phyloP scores from a whole-genome alignment of 2,329 filamentous ascomycete species.

The Chrysoporthe puriensis region DNA sequence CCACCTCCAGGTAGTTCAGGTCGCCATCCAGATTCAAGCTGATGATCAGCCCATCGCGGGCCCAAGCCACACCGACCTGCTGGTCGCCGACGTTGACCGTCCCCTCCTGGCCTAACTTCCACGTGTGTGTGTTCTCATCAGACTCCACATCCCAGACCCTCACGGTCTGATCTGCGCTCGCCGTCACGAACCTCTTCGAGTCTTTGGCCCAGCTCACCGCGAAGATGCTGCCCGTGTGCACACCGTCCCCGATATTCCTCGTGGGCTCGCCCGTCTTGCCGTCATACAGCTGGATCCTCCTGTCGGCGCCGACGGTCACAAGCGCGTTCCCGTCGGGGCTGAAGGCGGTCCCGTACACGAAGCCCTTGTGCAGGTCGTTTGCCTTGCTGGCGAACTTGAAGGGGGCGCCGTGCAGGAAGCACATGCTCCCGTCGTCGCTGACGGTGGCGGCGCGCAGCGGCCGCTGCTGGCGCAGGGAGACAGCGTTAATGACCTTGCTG shows the following conservation, averaged over 20 bases:
- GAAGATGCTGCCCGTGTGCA: constrained; percentile 92
- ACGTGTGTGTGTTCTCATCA: constrained; percentile 77
- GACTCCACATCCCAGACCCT: constrained; percentile 90
- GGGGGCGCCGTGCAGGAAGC: constrained; percentile 31
- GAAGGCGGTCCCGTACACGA: constrained; percentile 85
- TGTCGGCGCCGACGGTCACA: constrained; percentile 91
- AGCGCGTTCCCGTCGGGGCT: constrained; percentile 83
- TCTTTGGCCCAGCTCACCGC: constrained; percentile 88
- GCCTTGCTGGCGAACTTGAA: constrained; percentile 95
- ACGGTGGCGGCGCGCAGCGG: constrained; percentile 71
- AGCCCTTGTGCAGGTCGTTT: constrained; percentile 80
- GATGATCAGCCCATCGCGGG: constrained; percentile 85
- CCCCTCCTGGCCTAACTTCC: constrained; percentile 80
- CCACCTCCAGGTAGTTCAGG: constrained; percentile 83
- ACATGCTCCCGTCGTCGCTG: constrained; percentile 44
- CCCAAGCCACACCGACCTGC: constrained; percentile 94
- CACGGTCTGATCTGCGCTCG: constrained; percentile 92
- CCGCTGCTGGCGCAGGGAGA: constrained; percentile 85
- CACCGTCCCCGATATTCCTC: constrained; percentile 76
- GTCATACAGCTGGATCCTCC: constrained; percentile 91
- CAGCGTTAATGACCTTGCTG: constrained; percentile 86
- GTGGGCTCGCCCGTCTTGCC: constrained; percentile 90
- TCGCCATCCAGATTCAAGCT: constrained; percentile 87
- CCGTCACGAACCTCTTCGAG: constrained; percentile 84
- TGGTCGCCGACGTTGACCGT: constrained; percentile 76